A percentile compares a stretch with the other conserved stretches of the same genome.
Conservation (phyloP, 371 early-diverging fungal genomes). For the Capniomyces stellatus region DNA sequence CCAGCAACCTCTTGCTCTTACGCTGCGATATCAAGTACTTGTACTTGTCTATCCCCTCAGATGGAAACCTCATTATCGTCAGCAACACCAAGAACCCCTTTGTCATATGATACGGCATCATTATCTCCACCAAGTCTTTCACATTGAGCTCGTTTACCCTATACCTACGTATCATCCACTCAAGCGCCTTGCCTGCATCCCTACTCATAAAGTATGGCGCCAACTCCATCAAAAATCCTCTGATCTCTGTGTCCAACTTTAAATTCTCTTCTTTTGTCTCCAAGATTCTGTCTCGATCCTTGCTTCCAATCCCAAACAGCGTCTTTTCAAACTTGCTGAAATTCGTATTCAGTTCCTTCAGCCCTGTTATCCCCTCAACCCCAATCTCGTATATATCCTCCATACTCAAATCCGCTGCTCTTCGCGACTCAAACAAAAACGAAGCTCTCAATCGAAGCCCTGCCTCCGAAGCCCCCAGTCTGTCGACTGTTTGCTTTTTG, state of each 20-base stretch:
- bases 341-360: constrained; percentile 36
- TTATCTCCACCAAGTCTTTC: constrained; percentile 48
- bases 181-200: constrained; percentile 69
- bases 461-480: constrained; percentile 25
- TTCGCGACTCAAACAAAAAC: constrained; percentile 57
- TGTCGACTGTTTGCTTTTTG: constrained; percentile 44
- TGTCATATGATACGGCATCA: constrained; percentile 87
- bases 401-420: constrained; percentile 76
- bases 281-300: constrained; percentile 56
- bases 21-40: constrained; percentile 20
- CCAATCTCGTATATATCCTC: constrained; percentile 77
- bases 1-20: constrained; percentile 18
- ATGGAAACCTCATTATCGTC: constrained; percentile 31
- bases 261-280: constrained; percentile 65
- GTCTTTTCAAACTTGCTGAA: constrained; percentile 54
- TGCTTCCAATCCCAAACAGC: constrained; percentile 64
- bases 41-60: constrained; percentile 12
- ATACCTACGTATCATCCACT: constrained; percentile 87
- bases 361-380: constrained; percentile 56
- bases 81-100: constrained; percentile 67
- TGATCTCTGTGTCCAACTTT: constrained; percentile 55
- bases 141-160: constrained; percentile 72
- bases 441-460: constrained; percentile 40
- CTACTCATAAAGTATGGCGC: constrained; percentile 68
- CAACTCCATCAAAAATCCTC: constrained; percentile 46